Percentiles rank a stretch among this genome's conserved stretches.
These are phyloP conservation scores for Beauveria australis DNA, from an alignment of 2,329 filamentous ascomycete species.

Conservation along the genomic window DNA sequence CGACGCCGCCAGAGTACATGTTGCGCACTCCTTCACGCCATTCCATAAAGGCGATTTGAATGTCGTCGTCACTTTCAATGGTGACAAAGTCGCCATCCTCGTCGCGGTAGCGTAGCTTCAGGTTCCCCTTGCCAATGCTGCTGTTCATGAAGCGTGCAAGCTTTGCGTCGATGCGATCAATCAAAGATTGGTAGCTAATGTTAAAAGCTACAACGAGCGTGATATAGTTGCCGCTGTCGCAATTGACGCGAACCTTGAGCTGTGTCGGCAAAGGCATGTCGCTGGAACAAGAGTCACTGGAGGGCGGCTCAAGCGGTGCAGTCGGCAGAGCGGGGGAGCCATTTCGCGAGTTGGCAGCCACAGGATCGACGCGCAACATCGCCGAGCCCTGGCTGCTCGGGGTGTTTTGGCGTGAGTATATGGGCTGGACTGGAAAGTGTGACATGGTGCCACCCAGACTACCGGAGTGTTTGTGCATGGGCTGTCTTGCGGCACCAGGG, in stretches of 20 bases:
- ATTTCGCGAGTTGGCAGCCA: slow-evolving; percentile 31
- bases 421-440: slow-evolving; percentile 48
- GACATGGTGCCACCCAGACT: slow-evolving; percentile 44
- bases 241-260: slow-evolving; percentile 92
- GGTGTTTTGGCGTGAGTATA: slow-evolving; percentile 41
- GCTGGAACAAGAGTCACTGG: slow-evolving; percentile 28
- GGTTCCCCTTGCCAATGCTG: slow-evolving; percentile 71
- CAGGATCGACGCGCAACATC: slow-evolving; percentile 31
- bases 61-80: slow-evolving; percentile 92
- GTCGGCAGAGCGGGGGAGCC: slow-evolving; percentile 39
- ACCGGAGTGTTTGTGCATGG: slow-evolving; percentile 40
- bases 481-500: slow-evolving; percentile 57
- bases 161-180: slow-evolving; percentile 94
- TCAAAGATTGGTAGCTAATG: slow-evolving; percentile 86
- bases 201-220: slow-evolving; percentile 95
- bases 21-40: slow-evolving; percentile 67
- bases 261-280: slow-evolving; percentile 58
- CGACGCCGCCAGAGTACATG: slow-evolving; percentile 60
- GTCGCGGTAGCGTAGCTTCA: slow-evolving; percentile 85
- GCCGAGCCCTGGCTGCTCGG: slow-evolving; percentile 27
- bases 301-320: slow-evolving; percentile 19
- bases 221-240: slow-evolving; percentile 75
- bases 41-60: slow-evolving; percentile 89
- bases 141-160: slow-evolving; percentile 77
- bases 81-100: slow-evolving; percentile 89